phyloP scores from a whole-genome alignment of 495 filamentous ascomycete species.

The Podospora bellae-mahoneyi region DNA sequence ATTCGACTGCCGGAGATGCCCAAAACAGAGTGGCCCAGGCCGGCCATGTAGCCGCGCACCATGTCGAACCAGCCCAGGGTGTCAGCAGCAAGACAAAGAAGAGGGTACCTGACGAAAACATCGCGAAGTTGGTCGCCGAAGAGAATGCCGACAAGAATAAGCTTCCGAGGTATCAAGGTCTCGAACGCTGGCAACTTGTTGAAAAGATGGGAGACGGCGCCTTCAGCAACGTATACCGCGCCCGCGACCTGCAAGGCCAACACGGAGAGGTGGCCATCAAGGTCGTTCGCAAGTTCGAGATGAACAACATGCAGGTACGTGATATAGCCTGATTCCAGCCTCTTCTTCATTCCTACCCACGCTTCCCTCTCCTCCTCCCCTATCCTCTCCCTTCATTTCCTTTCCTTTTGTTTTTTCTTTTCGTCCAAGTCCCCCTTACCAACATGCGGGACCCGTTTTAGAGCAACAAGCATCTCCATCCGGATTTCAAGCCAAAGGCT shows the following conservation, averaged over 20 bases:
- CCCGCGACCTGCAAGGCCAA: conserved; percentile 65
- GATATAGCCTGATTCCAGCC: conserved; percentile 19
- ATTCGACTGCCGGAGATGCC: conserved; percentile 57
- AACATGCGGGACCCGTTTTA: conserved; percentile 48
- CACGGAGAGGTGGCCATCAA: conserved; percentile 91
- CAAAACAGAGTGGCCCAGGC: conserved; percentile 64
- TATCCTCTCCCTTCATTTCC: conserved; percentile 20
- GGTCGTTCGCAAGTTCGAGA: conserved; percentile 96
- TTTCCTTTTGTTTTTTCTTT: conserved; percentile 24
- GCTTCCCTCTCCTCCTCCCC: conserved; percentile 31
- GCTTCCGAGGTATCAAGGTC: conserved; percentile 84
- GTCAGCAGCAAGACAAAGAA: conserved; percentile 39
- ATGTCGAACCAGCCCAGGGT: conserved; percentile 38
- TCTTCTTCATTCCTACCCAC: conserved; percentile 28
- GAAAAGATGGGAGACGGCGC: conserved; percentile 99
- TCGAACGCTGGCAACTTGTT: conserved; percentile 83
- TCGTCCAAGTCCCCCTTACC: conserved; percentile 38
- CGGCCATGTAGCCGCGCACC: conserved; percentile 55
- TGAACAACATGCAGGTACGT: conserved; percentile 96
- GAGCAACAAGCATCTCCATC: conserved; percentile 84
- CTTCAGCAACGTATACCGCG: conserved; percentile 97
- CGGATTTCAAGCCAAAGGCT: conserved; percentile 82
- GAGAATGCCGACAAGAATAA: conserved; percentile 80
- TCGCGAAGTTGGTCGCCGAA: conserved; percentile 84
- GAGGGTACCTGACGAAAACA: conserved; percentile 60